A percentile compares a stretch with the other conserved stretches of the same genome.
phyloP scores from a whole-genome alignment of 176 grass and related monocot species.

The Zizania latifolia region DNA sequence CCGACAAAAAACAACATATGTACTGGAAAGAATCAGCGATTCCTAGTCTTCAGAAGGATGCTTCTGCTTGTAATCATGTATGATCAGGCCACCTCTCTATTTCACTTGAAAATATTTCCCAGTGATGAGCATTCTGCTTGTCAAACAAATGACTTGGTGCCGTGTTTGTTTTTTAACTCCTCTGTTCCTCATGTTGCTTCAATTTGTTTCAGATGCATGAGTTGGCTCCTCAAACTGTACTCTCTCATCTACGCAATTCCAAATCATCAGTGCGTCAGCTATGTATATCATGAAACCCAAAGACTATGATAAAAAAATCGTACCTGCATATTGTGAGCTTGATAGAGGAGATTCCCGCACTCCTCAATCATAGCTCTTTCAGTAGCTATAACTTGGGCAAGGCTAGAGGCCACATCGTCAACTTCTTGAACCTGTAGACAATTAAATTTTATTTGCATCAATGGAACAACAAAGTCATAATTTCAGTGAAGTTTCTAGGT shows the following conservation, averaged over 20 bases:
- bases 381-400: constrained; percentile 44
- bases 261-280: constrained; percentile 12
- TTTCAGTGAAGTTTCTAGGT: not conserved
- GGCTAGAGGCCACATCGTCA: constrained; percentile 34
- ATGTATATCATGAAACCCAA: not conserved
- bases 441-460: not conserved
- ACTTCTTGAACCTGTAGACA: constrained; percentile 51
- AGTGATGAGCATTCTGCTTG: not conserved
- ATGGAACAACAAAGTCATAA: not conserved
- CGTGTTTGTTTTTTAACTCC: not conserved
- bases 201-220: constrained; percentile 47
- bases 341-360: constrained; percentile 66
- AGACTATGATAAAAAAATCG: constrained; percentile 6
- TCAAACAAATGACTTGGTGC: not conserved
- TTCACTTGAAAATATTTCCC: too few relatives aligned
- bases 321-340: constrained; percentile 69
- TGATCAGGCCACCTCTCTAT: constrained; percentile 10
- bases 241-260: constrained; percentile 52
- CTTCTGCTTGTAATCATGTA: constrained; percentile 4
- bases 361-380: constrained; percentile 62
- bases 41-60: constrained; percentile 25
- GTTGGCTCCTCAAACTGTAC: constrained; percentile 60
- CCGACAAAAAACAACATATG: constrained; percentile 17
- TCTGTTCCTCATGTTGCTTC: not conserved
- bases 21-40: constrained; percentile 44